Evolutionary conservation across 306 rosid genomes (phyloP).

Genomic region (Cajanus cajan): DNA sequence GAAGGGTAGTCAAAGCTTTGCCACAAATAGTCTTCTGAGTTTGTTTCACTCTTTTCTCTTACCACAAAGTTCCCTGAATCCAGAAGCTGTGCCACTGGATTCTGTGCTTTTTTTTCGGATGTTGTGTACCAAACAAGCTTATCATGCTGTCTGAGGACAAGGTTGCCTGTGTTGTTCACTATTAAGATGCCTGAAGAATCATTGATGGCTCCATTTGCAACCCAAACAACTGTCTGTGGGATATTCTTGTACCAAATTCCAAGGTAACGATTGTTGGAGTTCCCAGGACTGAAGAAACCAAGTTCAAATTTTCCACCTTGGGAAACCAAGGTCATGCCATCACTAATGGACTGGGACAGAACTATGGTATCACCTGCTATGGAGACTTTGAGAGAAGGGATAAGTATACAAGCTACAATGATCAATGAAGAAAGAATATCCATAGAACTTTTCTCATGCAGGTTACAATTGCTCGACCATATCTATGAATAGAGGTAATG

Average conservation of each 20-base stretch:
- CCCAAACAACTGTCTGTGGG: constrained; percentile 53
- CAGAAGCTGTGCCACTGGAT: constrained; percentile 38
- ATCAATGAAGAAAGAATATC: neutral
- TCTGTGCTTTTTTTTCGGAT: neutral
- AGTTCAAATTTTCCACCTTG: constrained; percentile 39
- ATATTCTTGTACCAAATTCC: constrained; percentile 60
- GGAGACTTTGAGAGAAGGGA: constrained; percentile 19
- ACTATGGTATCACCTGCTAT: constrained; percentile 35
- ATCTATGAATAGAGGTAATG: neutral
- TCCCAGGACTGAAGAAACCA: constrained; percentile 58
- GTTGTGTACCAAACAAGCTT: constrained; percentile 36
- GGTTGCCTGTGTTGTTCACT: constrained; percentile 24
- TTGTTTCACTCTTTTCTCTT: neutral
- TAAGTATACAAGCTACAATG: neutral
- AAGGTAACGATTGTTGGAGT: constrained; percentile 41
- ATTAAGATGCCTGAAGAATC: constrained; percentile 35
- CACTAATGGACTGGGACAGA: constrained; percentile 34
- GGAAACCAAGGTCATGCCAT: constrained; percentile 44
- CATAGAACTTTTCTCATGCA: neutral
- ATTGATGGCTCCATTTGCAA: constrained; percentile 51
- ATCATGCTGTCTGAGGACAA: constrained; percentile 23
- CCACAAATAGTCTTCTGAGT: constrained; percentile 29
- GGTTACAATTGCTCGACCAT: neutral
- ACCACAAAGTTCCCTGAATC: constrained; percentile 45
- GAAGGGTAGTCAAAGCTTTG: constrained; percentile 65